Evolutionary conservation across 2,329 filamentous ascomycete species (phyloP).

Genomic region (Fusarium palustre): DNA sequence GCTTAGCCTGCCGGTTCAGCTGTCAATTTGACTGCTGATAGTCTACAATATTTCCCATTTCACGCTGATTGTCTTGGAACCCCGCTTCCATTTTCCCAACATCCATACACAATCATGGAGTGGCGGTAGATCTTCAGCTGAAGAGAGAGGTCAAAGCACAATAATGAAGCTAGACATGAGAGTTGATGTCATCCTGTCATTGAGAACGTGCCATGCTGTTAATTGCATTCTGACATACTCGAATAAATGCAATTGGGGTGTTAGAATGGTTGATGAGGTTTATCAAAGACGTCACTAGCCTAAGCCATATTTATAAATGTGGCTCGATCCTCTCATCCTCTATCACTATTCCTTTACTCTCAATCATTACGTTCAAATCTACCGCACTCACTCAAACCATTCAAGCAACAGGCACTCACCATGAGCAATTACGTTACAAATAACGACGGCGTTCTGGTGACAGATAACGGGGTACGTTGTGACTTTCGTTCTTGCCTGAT

Average conservation of each 20-base stretch:
- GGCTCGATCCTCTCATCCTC: background rate
- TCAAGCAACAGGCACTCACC: background rate
- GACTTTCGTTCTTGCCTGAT: background rate
- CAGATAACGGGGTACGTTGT: background rate
- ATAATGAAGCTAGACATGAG: background rate
- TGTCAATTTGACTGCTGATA: background rate
- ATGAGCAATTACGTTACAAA: background rate
- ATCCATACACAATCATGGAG: background rate
- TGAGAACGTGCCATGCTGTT: background rate
- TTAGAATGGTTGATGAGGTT: background rate
- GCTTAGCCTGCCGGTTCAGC: background rate
- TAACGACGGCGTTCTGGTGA: background rate
- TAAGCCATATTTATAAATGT: background rate
- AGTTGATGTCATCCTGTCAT: background rate
- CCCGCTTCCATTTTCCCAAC: background rate
- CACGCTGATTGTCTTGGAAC: background rate
- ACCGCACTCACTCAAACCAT: background rate
- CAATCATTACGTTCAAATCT: background rate
- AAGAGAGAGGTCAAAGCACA: background rate
- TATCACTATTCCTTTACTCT: background rate
- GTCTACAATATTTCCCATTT: background rate
- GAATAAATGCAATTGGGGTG: accelerated
- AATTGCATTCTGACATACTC: background rate
- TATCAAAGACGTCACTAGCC: background rate
- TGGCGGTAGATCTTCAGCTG: background rate